Evolutionary conservation across 257 asterid species (phyloP), one percentile per base, ranked within the genome.

Genomic region (Nicotiana knightiana): DNA sequence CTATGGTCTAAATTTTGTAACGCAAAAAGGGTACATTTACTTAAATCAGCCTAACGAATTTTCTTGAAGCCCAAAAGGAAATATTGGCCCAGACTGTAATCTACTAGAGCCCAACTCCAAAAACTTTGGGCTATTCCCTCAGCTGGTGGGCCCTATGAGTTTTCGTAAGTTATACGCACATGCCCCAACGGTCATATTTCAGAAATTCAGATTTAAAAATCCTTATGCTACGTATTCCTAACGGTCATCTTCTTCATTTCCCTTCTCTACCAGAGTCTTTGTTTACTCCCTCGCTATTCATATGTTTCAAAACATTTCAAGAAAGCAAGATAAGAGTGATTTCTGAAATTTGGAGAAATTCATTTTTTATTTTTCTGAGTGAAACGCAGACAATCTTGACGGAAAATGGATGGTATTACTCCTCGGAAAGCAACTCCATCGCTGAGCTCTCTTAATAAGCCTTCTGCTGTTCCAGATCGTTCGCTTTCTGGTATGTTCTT

Each of bases 401-500:
- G n/a, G 3, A 37, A 35, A 35, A 33, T 12, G 33, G 48, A 37
- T 43, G 11, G 11, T 43, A 43, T 43, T 39, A 6, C 46, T 39
- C 46, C 46, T 39, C 9, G 46, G 48, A 39, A 39, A 39, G 48
- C 48, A 39, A 39, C 63, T 26, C 80, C 86, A 54, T 79, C 91
- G 68, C 82, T 89, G 76, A 80, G 77, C 75, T 33, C 68, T 46
- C 77, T 24, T 24, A 87, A 83, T n/a, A 87, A 83, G 64, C 73
- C 89, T 54, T 64, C 88, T 55, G 77, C 88, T n/a, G 79, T 39
- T 55, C 89, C 86, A 65, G 85, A 71, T 81, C 76, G 76, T 37
- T 64, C 92, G 2, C 73, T 57, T 75, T 85, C 91, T 21, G 95
- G 98, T 90, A 90, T 26, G 82, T 73, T 39, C 59, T 57, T n/a